Evolutionary conservation across 306 rosid genomes (phyloP).

Genomic region (Vigna mungo): DNA sequence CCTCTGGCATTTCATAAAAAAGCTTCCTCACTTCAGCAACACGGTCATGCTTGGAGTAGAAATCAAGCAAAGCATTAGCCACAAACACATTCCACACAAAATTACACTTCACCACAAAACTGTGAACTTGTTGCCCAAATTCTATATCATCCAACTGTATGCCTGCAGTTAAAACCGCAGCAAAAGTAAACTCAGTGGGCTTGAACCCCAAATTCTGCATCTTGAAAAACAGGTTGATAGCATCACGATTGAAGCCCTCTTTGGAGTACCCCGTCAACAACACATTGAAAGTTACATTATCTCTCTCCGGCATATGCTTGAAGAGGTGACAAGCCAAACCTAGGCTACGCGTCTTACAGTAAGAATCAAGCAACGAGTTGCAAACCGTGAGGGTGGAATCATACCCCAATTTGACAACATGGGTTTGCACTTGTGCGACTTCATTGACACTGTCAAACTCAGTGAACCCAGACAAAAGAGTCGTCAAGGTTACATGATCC

Average conservation of each 20-base stretch:
- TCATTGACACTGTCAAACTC: slow-evolving; percentile 56
- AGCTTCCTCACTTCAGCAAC: slow-evolving; percentile 62
- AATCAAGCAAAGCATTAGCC: slow-evolving; percentile 91
- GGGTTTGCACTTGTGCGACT: slow-evolving; percentile 71
- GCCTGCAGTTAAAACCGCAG: slow-evolving; percentile 72
- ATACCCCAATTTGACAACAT: slow-evolving; percentile 65
- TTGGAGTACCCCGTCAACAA: slow-evolving; percentile 78
- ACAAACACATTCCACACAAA: slow-evolving; percentile 80
- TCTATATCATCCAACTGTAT: slow-evolving; percentile 63
- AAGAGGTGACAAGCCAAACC: slow-evolving; percentile 64
- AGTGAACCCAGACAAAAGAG: slow-evolving; percentile 78
- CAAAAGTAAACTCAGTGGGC: slow-evolving; percentile 84
- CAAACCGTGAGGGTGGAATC: slow-evolving; percentile 69
- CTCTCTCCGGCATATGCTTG: slow-evolving; percentile 61
- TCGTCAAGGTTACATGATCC: slow-evolving; percentile 77
- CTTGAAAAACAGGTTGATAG: slow-evolving; percentile 64
- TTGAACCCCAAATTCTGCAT: slow-evolving; percentile 67
- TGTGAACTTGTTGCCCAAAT: slow-evolving; percentile 77
- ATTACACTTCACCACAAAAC: slow-evolving; percentile 68
- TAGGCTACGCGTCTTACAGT: slow-evolving; percentile 69
- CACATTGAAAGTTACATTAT: slow-evolving; percentile 79
- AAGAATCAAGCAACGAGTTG: slow-evolving; percentile 86
- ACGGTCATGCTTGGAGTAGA: slow-evolving; percentile 75
- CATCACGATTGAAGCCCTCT: slow-evolving; percentile 66
- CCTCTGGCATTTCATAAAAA: slow-evolving; percentile 77